Percentiles rank a stretch among this genome's conserved stretches.
Conservation (phyloP, 305 asterid genomes). For the Stenogyne calaminthoides region DNA sequence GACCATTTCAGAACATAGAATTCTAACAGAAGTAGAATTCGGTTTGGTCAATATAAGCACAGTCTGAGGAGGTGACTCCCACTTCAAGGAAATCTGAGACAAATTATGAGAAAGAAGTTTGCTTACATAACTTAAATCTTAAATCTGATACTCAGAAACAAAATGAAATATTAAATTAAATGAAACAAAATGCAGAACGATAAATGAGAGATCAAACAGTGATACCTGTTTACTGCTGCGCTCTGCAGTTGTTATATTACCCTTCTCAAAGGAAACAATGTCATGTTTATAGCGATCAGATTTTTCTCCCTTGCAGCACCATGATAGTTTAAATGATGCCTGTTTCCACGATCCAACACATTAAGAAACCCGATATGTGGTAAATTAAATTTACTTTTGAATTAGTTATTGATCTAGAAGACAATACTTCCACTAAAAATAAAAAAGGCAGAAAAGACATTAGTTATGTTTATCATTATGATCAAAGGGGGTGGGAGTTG, state of each 20-base stretch:
- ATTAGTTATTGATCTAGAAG: background rate
- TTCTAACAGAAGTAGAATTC: constrained; percentile 75
- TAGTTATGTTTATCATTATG: too few relatives aligned
- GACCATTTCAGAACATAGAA: constrained; percentile 79
- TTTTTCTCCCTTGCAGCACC: constrained; percentile 96
- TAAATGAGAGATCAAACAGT: constrained; percentile 14
- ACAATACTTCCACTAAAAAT: background rate
- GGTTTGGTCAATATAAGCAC: constrained; percentile 94
- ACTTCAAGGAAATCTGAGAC: constrained; percentile 89
- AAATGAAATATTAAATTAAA: background rate
- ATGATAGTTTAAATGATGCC: constrained; percentile 94
- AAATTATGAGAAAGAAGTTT: constrained; percentile 13
- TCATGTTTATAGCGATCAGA: constrained; percentile 91
- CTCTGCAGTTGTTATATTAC: constrained; percentile 90
- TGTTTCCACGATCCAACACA: constrained; percentile 39
- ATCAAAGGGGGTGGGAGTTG: background rate
- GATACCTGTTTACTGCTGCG: constrained; percentile 95
- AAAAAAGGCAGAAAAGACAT: background rate
- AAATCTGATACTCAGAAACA: background rate
- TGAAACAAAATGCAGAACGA: constrained; percentile 8
- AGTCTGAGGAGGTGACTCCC: constrained; percentile 95
- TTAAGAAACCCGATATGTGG: background rate
- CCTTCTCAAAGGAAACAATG: constrained; percentile 92
- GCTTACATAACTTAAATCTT: background rate
- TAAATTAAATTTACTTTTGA: constrained; percentile 1